A percentile compares a stretch with the other conserved stretches of the same genome.
Evolutionary conservation across 2,329 filamentous ascomycete species (phyloP).

Genomic region (Phialophora expanda): DNA sequence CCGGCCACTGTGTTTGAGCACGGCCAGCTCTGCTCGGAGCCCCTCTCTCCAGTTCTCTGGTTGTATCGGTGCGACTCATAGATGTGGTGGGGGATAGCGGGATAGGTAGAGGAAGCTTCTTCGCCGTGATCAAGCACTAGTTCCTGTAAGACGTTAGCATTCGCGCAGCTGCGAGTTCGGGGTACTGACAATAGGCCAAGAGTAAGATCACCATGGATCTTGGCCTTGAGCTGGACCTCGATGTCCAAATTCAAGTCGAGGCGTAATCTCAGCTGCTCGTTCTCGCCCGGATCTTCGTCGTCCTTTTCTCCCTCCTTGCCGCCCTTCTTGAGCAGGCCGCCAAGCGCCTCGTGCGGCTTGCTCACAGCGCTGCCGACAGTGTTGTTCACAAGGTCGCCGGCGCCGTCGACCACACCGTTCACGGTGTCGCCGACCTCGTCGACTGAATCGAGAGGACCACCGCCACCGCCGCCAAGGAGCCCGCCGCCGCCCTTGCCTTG

Average conservation of each 20-base stretch:
- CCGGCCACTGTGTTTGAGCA: constrained; percentile 1
- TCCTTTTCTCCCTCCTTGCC: constrained; percentile 46
- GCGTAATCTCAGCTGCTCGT: constrained; percentile 57
- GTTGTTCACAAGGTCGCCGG: constrained; percentile 61
- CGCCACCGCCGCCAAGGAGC: constrained; percentile 40
- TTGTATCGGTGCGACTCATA: background rate
- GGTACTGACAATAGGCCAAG: constrained; percentile 55
- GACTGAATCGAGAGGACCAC: constrained; percentile 60
- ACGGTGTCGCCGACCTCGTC: constrained; percentile 62
- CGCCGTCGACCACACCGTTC: constrained; percentile 47
- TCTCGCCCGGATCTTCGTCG: constrained; percentile 26
- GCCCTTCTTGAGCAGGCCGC: constrained; percentile 39
- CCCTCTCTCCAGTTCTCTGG: background rate
- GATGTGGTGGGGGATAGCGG: background rate
- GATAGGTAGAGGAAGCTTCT: background rate
- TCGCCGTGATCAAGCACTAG: constrained; percentile 30
- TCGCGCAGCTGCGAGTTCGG: constrained; percentile 16
- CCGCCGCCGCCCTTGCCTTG: constrained; percentile 51
- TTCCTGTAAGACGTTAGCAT: constrained; percentile 37
- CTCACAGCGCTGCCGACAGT: constrained; percentile 55
- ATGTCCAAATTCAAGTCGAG: constrained; percentile 67
- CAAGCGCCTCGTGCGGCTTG: constrained; percentile 52
- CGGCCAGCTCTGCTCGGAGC: background rate
- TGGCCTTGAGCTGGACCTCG: constrained; percentile 68
- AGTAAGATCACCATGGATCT: constrained; percentile 68